Conservation (phyloP, 2,329 filamentous ascomycete species). For the Talaromyces funiculosus region DNA sequence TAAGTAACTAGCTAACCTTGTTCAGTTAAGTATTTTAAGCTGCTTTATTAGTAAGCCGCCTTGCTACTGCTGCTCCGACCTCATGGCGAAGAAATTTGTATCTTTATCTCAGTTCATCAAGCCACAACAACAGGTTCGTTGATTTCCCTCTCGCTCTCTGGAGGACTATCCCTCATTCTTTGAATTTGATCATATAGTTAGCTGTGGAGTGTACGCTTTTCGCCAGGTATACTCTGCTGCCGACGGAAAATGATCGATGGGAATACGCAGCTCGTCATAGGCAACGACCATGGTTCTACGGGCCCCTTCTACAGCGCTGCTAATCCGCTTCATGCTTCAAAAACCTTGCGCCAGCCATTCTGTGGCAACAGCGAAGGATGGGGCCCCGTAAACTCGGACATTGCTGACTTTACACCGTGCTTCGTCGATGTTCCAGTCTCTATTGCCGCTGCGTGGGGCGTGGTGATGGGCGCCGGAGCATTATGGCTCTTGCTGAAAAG, state of each 20-base stretch:
- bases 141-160: background rate
- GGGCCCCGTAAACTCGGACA: slow-evolving; percentile 80
- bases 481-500: slow-evolving; percentile 73
- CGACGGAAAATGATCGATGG: slow-evolving; percentile 23
- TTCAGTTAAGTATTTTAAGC: too few relatives aligned
- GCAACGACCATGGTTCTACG: slow-evolving; percentile 14
- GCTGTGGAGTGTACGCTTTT: slow-evolving; percentile 1
- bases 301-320: slow-evolving; percentile 10
- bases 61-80: slow-evolving; percentile 2
- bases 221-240: slow-evolving; percentile 9
- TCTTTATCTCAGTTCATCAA: background rate
- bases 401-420: slow-evolving; percentile 95
- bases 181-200: background rate
- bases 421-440: slow-evolving; percentile 91
- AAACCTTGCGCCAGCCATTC: slow-evolving; percentile 56
- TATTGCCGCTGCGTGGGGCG: slow-evolving; percentile 69
- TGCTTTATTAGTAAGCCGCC: background rate
- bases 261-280: slow-evolving; percentile 20
- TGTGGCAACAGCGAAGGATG: slow-evolving; percentile 90
- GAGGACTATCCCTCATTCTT: background rate
- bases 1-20: too few relatives aligned
- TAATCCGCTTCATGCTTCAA: slow-evolving; percentile 18
- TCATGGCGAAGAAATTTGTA: background rate
- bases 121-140: background rate
- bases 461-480: slow-evolving; percentile 70